Evolutionary conservation across 306 rosid genomes (phyloP).

Genomic region (Alnus glutinosa): DNA sequence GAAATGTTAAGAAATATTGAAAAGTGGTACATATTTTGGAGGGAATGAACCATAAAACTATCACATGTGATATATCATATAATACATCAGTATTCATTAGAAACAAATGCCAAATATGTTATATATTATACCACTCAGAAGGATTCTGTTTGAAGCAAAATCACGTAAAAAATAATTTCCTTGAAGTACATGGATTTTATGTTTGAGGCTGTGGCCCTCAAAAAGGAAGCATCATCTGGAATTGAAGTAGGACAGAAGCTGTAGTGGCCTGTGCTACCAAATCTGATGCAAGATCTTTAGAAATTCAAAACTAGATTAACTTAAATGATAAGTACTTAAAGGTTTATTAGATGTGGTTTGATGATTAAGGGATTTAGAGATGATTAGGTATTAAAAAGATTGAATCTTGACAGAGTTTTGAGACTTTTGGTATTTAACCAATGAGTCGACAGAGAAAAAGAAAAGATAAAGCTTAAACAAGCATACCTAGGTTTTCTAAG

Average conservation of each 20-base stretch:
- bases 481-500: background rate
- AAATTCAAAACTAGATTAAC: background rate
- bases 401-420: background rate
- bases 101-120: background rate
- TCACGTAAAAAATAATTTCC: conserved; percentile 6
- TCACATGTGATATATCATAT: background rate
- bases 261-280: background rate
- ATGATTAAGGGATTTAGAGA: background rate
- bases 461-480: background rate
- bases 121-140: background rate
- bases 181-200: background rate
- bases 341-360: background rate
- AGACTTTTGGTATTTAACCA: background rate
- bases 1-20: background rate
- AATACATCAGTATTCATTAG: background rate
- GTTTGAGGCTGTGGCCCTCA: background rate
- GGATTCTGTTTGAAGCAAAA: conserved; percentile 17
- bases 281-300: background rate
- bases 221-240: background rate
- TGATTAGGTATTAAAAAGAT: background rate
- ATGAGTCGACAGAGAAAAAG: background rate
- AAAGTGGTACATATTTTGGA: background rate
- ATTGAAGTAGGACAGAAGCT: background rate
- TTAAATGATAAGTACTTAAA: background rate
- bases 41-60: background rate